phyloP scores from a whole-genome alignment of 2,329 filamentous ascomycete genomes.

The Emericellopsis cladophorae region DNA sequence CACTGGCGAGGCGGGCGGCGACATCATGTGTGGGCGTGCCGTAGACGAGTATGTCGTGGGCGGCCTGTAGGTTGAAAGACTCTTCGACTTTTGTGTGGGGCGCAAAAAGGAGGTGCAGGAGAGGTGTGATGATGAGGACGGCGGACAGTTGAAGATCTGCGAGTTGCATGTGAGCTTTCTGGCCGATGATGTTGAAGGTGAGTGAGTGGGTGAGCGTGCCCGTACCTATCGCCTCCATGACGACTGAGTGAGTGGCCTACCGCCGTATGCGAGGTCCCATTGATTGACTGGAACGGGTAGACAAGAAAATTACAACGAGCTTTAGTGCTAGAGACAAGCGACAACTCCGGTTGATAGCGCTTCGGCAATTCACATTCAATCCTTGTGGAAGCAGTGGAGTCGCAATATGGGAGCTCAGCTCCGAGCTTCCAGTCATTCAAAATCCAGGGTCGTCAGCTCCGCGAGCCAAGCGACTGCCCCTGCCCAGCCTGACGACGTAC shows the following conservation, averaged over 20 bases:
- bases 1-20: slow-evolving; percentile 36
- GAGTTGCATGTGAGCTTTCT: not conserved
- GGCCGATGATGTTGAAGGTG: not conserved
- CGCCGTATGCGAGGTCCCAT: no score
- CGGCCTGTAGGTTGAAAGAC: slow-evolving; percentile 92
- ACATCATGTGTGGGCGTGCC: slow-evolving; percentile 54
- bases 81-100: slow-evolving; percentile 98
- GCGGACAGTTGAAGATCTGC: slow-evolving; percentile 12
- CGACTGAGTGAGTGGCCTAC: slow-evolving; percentile 1
- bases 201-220: not conserved
- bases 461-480: not conserved
- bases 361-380: no score
- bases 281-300: no score
- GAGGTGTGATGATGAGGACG: slow-evolving; percentile 42
- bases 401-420: no score
- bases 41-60: slow-evolving; percentile 77
- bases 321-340: no score
- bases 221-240: slow-evolving; percentile 11
- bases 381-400: no score
- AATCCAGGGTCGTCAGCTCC: not conserved
- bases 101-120: slow-evolving; percentile 56
- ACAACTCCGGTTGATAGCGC: no score
- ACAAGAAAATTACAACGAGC: no score
- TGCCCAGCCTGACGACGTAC: no score
- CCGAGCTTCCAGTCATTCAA: no score